Conservation (phyloP, 768 basidiomycete species). For the Roridomyces roridus region DNA sequence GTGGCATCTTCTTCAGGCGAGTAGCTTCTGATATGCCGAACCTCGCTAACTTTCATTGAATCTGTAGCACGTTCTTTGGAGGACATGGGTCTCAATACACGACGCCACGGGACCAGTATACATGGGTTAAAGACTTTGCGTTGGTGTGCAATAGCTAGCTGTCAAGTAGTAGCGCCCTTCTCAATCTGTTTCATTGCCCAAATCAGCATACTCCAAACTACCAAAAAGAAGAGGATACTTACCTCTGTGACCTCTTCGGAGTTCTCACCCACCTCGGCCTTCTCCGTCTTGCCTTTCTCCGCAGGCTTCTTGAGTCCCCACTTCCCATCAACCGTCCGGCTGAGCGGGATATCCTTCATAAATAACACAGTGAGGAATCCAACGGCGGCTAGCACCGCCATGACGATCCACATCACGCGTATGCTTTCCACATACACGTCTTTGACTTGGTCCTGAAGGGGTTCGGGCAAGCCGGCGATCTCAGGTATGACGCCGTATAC, state of each 20-base stretch:
- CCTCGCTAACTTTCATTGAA: neutral
- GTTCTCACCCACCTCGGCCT: no score
- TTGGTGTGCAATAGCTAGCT: slow-evolving; percentile 45
- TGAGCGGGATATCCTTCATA: no score
- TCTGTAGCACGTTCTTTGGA: slow-evolving; percentile 74
- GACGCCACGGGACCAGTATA: slow-evolving; percentile 75
- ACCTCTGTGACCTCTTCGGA: no score
- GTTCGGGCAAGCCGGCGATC: slow-evolving; percentile 40
- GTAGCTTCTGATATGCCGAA: neutral
- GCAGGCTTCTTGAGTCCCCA: no score
- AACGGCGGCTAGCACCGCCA: slow-evolving; percentile 39
- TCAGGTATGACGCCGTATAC: slow-evolving; percentile 50
- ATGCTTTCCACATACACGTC: slow-evolving; percentile 46
- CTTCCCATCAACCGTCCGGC: no score
- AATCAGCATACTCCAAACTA: no score
- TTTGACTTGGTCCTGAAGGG: slow-evolving; percentile 37
- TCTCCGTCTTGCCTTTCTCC: no score
- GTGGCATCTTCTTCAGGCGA: slow-evolving; percentile 82
- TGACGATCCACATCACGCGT: slow-evolving; percentile 41
- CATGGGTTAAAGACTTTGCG: slow-evolving; percentile 76
- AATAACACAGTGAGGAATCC: slow-evolving; percentile 39
- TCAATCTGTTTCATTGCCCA: no score
- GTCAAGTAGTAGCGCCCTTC: no score
- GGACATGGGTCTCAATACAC: slow-evolving; percentile 72
- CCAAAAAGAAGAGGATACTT: no score